These are phyloP conservation scores for Meripilus lineatus DNA, from an alignment of 1,284 basidiomycete species.

Conservation along the genomic window DNA sequence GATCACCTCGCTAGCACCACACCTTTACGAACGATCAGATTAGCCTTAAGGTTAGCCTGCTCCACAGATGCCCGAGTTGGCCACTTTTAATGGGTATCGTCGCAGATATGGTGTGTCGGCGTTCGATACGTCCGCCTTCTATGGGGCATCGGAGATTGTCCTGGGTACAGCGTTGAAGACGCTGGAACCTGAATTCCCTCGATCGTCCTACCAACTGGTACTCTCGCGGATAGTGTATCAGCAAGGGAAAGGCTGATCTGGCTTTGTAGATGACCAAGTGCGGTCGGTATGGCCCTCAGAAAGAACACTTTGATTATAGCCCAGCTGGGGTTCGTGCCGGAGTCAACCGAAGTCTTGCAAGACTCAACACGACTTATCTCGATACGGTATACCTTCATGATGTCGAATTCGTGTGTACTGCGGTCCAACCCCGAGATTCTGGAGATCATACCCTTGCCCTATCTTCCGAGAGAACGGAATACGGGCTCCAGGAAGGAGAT, in stretches of 20 bases:
- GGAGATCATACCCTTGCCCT: slow-evolving; percentile 59
- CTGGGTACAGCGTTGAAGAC: slow-evolving; percentile 72
- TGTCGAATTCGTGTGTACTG: slow-evolving; percentile 78
- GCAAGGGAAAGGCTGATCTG: neutral
- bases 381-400: slow-evolving; percentile 92
- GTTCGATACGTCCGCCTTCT: slow-evolving; percentile 89
- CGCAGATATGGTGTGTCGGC: slow-evolving; percentile 82
- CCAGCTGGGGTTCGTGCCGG: slow-evolving; percentile 66
- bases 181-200: slow-evolving; percentile 69
- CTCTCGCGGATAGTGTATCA: neutral
- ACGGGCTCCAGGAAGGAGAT: slow-evolving; percentile 58
- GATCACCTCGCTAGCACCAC: slow-evolving; percentile 52
- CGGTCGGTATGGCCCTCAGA: slow-evolving; percentile 73
- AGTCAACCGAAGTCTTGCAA: slow-evolving; percentile 66
- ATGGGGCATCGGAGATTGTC: slow-evolving; percentile 88
- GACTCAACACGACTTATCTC: slow-evolving; percentile 79
- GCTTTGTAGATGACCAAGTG: slow-evolving; percentile 84
- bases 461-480: slow-evolving; percentile 40
- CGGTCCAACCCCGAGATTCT: slow-evolving; percentile 42
- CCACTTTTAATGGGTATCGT: slow-evolving; percentile 1
- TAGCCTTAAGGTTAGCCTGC: slow-evolving; percentile 65
- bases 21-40: slow-evolving; percentile 70
- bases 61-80: slow-evolving; percentile 2
- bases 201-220: slow-evolving; percentile 76
- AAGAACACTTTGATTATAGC: slow-evolving; percentile 74